Evolutionary conservation across 2,329 filamentous ascomycete genomes (phyloP).

Genomic region (Aspergillus sp.): DNA sequence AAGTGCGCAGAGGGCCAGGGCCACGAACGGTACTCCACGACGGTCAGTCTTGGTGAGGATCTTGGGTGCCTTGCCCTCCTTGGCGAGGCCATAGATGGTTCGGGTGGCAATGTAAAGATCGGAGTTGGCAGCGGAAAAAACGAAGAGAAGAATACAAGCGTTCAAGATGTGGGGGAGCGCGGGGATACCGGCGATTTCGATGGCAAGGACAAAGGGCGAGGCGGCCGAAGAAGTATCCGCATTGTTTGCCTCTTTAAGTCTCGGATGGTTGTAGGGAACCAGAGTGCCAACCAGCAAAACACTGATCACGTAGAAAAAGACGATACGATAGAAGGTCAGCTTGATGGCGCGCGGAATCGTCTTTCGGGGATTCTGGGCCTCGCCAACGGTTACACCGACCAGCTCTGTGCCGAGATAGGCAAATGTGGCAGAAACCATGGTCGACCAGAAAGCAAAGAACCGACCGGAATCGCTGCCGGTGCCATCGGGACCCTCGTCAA

Average conservation of each 20-base stretch:
- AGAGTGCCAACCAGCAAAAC: constrained; percentile 75
- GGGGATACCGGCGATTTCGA: constrained; percentile 62
- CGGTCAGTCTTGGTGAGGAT: constrained; percentile 71
- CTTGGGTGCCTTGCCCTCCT: constrained; percentile 68
- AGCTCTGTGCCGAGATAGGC: constrained; percentile 76
- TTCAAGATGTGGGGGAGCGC: constrained; percentile 68
- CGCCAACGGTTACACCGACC: constrained; percentile 74
- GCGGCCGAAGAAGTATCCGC: constrained; percentile 57
- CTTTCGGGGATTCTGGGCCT: constrained; percentile 75
- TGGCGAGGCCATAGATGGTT: constrained; percentile 70
- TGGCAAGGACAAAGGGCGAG: constrained; percentile 75
- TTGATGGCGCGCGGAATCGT: constrained; percentile 76
- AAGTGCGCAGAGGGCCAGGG: constrained; percentile 60
- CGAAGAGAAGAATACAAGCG: constrained; percentile 71
- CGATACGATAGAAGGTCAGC: constrained; percentile 77
- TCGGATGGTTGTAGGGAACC: constrained; percentile 66
- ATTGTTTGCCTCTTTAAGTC: constrained; percentile 54
- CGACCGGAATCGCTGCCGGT: constrained; percentile 47
- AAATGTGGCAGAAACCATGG: constrained; percentile 74
- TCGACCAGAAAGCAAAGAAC: constrained; percentile 67
- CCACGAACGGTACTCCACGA: constrained; percentile 68
- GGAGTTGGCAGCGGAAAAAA: constrained; percentile 75
- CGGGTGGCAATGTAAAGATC: constrained; percentile 75
- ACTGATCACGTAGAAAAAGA: constrained; percentile 75
- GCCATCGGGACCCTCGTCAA: constrained; percentile 21